Evolutionary conservation across 179 eudicot species (phyloP), one percentile per base, ranked within the genome.

Genomic region (Silene coronaria): DNA sequence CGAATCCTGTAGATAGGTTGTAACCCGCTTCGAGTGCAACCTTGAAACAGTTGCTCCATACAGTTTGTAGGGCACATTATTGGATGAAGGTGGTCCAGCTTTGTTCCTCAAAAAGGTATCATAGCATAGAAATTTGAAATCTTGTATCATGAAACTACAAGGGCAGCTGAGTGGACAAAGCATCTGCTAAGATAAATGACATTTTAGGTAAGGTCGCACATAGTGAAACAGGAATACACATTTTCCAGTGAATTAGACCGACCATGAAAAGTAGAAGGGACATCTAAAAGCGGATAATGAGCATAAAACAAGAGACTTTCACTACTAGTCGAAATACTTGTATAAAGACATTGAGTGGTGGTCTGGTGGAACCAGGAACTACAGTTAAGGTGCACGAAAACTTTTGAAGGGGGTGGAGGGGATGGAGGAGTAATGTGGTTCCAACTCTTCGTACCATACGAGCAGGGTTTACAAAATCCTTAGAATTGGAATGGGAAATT

Each of bases 61-160:
- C 38, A 72, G 83, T 65, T 83, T 91, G 55, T 84, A 77, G 71
- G 73, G 81, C 48, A 71, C 55, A 73, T 79, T 74, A 36, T 65
- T 76, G 24, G 82, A 83, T 38, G 12, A 38, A 38, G 46, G 46
- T 11, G 11, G 12, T 38, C 46, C 46, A 80, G 83, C 82, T 68
- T 78, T 80, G 32, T 85, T 65, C 78, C 87, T 85, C 78, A 83
- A 75, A 10, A 84, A 70, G 63, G 76, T 67, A 72, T 84, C 87
- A 85, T 80, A 73, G 70, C 88, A 83, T 60, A 81, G 46, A 87
- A 83, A 82, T 85, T 78, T 81, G 82, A 77, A 86, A 79, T 86
- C 87, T 80, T 75, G 85, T 58, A 84, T 66, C 72, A 76, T 79
- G 82, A 68, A 84, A 72, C 30, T 80, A 77, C 79, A 82, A 74